Conservation (phyloP, 2,329 filamentous ascomycete species). For the Amesomyces nigricolor region DNA sequence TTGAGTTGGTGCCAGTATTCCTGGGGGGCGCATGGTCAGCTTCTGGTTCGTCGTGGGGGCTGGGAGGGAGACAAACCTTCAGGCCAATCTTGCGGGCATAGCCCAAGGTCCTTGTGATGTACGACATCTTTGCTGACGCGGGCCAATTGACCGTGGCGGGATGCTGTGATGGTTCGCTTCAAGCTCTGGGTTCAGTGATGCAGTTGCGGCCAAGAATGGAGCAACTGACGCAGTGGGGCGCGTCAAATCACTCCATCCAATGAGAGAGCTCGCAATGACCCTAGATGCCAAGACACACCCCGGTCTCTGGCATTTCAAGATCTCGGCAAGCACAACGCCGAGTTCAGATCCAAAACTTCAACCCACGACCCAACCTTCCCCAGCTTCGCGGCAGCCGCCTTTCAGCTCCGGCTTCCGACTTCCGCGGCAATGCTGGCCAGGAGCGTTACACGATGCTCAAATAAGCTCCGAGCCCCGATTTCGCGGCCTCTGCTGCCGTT, state of each 20-base stretch:
- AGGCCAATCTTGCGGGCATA: slow-evolving; percentile 84
- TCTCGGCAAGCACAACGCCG: slow-evolving; percentile 11
- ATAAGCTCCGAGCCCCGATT: slow-evolving; percentile 21
- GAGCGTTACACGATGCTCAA: slow-evolving; percentile 26
- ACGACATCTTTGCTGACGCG: slow-evolving; percentile 67
- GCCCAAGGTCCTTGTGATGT: slow-evolving; percentile 74
- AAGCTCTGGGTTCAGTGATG: slow-evolving; percentile 3
- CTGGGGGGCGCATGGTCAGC: slow-evolving; percentile 41
- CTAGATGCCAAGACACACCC: slow-evolving; percentile 12
- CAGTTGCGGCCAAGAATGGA: slow-evolving; percentile 14
- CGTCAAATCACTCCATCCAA: slow-evolving; percentile 23
- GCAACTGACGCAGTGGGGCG: slow-evolving; percentile 24
- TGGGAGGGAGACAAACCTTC: slow-evolving; percentile 54
- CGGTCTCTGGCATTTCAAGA: not conserved
- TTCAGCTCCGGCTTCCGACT: slow-evolving; percentile 1
- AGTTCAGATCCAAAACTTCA: slow-evolving; percentile 5
- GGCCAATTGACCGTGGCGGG: slow-evolving; percentile 29
- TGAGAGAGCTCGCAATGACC: slow-evolving; percentile 19
- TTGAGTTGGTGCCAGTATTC: slow-evolving; percentile 90
- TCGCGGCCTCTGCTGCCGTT: slow-evolving; percentile 24
- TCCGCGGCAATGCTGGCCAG: slow-evolving; percentile 28
- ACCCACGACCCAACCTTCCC: not conserved
- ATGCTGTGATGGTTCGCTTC: slow-evolving; percentile 14
- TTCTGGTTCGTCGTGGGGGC: not conserved
- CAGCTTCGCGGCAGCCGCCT: not conserved